phyloP scores from a whole-genome alignment of 2,329 filamentous ascomycete genomes.

The Diplocarpon rosae region DNA sequence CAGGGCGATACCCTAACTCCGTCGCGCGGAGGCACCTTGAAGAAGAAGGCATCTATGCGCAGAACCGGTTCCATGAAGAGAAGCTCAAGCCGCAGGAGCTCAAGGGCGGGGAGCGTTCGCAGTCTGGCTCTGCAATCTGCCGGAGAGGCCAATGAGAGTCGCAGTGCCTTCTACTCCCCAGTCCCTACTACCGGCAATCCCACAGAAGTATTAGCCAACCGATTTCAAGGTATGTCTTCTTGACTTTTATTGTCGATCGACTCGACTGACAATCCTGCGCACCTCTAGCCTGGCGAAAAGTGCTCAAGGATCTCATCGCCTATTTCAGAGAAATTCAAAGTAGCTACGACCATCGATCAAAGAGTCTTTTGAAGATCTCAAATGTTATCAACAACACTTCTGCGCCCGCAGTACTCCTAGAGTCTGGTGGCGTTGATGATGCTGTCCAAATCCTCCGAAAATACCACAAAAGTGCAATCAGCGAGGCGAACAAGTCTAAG shows the following conservation, averaged over 20 bases:
- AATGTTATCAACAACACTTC: conserved; percentile 74
- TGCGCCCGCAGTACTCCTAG: conserved; percentile 64
- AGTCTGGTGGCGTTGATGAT: conserved; percentile 76
- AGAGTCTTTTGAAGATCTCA: conserved; percentile 70
- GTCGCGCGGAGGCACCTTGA: conserved; percentile 61
- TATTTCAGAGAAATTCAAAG: conserved; percentile 89
- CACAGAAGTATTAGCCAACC: conserved; percentile 74
- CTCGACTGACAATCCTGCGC: conserved; percentile 4
- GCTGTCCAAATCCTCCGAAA: conserved; percentile 69
- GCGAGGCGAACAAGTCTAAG: conserved; percentile 76
- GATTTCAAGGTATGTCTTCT: conserved; percentile 68
- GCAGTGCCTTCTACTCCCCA: conserved; percentile 82
- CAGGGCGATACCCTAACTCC: conserved; percentile 29
- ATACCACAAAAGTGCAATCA: conserved; percentile 71
- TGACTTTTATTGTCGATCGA: neutral
- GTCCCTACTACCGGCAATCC: conserved; percentile 80
- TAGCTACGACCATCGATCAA: conserved; percentile 78
- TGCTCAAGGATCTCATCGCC: conserved; percentile 85
- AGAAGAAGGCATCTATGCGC: conserved; percentile 75
- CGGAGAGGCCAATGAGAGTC: conserved; percentile 55
- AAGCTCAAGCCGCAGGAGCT: conserved; percentile 68
- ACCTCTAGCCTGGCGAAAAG: conserved; percentile 73
- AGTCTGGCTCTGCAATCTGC: conserved; percentile 65
- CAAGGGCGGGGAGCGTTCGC: conserved; percentile 75
- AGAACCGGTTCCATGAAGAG: conserved; percentile 65